Evolutionary conservation across 805 yeast species (phyloP).

Genomic region (Ogataea neopini): DNA sequence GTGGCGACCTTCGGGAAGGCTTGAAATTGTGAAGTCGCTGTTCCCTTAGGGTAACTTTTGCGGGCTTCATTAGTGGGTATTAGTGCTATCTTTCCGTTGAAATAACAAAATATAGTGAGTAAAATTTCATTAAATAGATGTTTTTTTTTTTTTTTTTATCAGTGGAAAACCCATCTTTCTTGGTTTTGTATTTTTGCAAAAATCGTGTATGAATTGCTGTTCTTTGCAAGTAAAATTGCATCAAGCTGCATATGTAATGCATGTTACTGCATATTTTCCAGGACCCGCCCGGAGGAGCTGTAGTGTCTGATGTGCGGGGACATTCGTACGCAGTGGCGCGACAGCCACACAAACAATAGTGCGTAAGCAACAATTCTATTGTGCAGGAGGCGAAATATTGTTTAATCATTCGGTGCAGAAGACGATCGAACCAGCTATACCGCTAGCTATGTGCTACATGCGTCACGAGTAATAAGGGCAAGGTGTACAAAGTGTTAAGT

Average conservation of each 20-base stretch:
- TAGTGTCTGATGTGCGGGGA: neutral
- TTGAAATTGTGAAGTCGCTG: slow-evolving; percentile 19
- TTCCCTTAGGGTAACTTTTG: slow-evolving; percentile 5
- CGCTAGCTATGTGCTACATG: too few species aligned
- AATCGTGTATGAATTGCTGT: neutral
- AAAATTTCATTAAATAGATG: too few species aligned
- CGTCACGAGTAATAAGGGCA: too few species aligned
- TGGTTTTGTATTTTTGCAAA: neutral
- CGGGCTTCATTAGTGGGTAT: slow-evolving; percentile 1
- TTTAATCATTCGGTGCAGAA: neutral
- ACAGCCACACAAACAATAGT: too few species aligned
- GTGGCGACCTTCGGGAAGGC: slow-evolving; percentile 32
- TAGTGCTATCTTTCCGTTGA: too few species aligned
- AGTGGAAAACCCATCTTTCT: neutral
- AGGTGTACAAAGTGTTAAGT: too few species aligned
- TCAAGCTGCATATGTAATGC: neutral
- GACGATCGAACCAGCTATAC: too few species aligned
- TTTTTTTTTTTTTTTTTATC: neutral
- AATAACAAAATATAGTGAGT: too few species aligned
- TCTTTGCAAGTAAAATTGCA: neutral
- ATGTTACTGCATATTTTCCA: neutral
- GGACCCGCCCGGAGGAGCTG: neutral
- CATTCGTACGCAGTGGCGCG: neutral
- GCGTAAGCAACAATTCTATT: too few species aligned
- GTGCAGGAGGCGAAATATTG: too few species aligned